Evolutionary conservation across 192 early-diverging fungal genomes (phyloP).

Genomic region (Podila horticola): DNA sequence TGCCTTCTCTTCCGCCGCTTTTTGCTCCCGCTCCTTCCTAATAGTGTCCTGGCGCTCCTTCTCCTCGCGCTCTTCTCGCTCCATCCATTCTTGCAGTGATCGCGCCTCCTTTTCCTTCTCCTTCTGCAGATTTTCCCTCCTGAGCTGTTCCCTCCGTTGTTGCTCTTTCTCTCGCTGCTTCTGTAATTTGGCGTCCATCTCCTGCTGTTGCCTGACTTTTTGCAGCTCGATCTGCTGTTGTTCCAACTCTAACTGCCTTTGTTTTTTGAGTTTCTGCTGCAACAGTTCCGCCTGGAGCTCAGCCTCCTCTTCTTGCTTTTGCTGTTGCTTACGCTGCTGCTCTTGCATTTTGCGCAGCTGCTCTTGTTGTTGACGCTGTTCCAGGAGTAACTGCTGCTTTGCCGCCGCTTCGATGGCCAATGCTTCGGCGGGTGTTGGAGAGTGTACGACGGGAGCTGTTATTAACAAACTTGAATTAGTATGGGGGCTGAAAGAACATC

Average conservation of each 20-base stretch:
- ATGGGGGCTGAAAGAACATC: neutral
- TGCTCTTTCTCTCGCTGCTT: slow-evolving; percentile 10
- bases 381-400: slow-evolving; percentile 37
- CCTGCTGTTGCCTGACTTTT: slow-evolving; percentile 34
- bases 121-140: slow-evolving; percentile 2
- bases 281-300: slow-evolving; percentile 17
- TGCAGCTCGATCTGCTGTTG: slow-evolving; percentile 32
- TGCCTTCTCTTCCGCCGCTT: neutral
- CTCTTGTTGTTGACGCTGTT: slow-evolving; percentile 43
- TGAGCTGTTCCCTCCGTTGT: slow-evolving; percentile 15
- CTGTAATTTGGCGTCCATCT: slow-evolving; percentile 17
- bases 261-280: slow-evolving; percentile 20
- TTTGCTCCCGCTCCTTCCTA: slow-evolving; percentile 13
- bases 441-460: slow-evolving; percentile 13
- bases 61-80: slow-evolving; percentile 5
- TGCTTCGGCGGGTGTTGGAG: slow-evolving; percentile 51
- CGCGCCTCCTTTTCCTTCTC: slow-evolving; percentile 21
- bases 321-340: slow-evolving; percentile 34
- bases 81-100: slow-evolving; percentile 5
- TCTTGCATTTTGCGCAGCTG: slow-evolving; percentile 9
- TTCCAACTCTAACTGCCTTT: slow-evolving; percentile 19
- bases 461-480: neutral
- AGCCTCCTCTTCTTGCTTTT: slow-evolving; percentile 22
- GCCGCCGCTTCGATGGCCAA: slow-evolving; percentile 39
- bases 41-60: slow-evolving; percentile 5